Base-by-base conservation (phyloP, 1,284 basidiomycete species). In the Ceratobasidium sp. region DNA sequence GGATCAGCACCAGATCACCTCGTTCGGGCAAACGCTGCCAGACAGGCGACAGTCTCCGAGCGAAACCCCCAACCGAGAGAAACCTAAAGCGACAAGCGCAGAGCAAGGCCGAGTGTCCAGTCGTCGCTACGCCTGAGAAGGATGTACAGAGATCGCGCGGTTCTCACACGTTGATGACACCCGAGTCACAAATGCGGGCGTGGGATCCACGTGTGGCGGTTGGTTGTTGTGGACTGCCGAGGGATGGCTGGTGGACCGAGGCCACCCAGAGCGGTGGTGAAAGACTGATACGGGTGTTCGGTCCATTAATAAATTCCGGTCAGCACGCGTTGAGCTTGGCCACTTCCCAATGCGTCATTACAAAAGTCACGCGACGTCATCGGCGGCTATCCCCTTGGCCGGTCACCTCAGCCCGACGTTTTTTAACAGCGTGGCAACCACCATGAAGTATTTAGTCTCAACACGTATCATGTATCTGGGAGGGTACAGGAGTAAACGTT, bases 141-240 rank as follows among this genome's bases (percentile, higher is more conserved):
- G 48, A 46, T 53, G 42, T 70, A 60, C 56, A 58, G 56, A 36
- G 56, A 40, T 51, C 67, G 44, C 38, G 56, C 67, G 67, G 67
- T 56, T 70, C 67, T 70, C 67, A 70, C 67, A 42, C 46, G 67
- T 38, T 33, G 60, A 46, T 62, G 60, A 44, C 3, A 61, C 38
- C 38, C 59, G 46, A 28, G 38, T 38, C 42, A 42, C 59, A 18
- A 30, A 25, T 14, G 30, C n/a, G 16, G 30, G 56, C 44, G 67
- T 70, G 67, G 67, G 56, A 70, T 70, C 56, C 67, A 23, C 42
- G 51, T 60, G 14, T 49, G 9, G 5, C 38, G 21, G n/a, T 25
- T 36, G 4, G 66, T 69, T 12, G 51, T n/a, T 49, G 60, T 14
- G 40, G 33, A 21, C 18, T 25, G 33, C 16, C 1, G 21, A 38